A percentile compares a stretch with the other conserved stretches of the same genome.
Conservation (phyloP, 2,329 filamentous ascomycete species). For the Colletotrichum simmondsii region DNA sequence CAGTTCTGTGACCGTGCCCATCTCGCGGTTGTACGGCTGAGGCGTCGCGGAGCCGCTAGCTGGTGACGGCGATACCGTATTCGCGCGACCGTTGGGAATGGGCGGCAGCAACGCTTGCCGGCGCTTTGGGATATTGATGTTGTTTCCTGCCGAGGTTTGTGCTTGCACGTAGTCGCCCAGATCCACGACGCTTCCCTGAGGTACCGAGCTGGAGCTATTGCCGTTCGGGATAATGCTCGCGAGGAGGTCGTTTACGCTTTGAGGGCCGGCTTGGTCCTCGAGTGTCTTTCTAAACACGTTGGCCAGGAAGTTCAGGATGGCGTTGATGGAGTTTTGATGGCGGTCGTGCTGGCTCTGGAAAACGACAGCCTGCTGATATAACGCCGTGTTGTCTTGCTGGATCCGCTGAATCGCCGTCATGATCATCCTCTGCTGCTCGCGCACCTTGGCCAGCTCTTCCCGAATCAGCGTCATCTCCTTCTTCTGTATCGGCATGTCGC, state of each 20-base stretch:
- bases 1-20: slow-evolving; percentile 70
- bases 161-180: slow-evolving; percentile 68
- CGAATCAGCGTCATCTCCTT: slow-evolving; percentile 84
- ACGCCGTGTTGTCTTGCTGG: slow-evolving; percentile 85
- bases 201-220: slow-evolving; percentile 56
- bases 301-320: slow-evolving; percentile 96
- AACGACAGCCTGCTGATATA: slow-evolving; percentile 87
- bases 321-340: slow-evolving; percentile 99
- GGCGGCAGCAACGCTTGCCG: slow-evolving; percentile 65
- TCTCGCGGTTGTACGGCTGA: slow-evolving; percentile 50
- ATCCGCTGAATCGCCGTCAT: slow-evolving; percentile 83
- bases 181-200: slow-evolving; percentile 69
- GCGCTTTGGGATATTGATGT: slow-evolving; percentile 60
- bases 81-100: slow-evolving; percentile 53
- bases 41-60: slow-evolving; percentile 43
- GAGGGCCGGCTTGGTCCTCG: slow-evolving; percentile 80
- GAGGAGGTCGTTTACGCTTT: slow-evolving; percentile 88
- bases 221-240: slow-evolving; percentile 75
- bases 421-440: slow-evolving; percentile 88
- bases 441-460: slow-evolving; percentile 82
- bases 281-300: slow-evolving; percentile 96
- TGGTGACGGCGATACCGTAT: slow-evolving; percentile 39
- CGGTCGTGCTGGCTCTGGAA: slow-evolving; percentile 94
- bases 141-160: slow-evolving; percentile 50
- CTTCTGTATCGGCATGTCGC: slow-evolving; percentile 64